Percentiles rank a stretch among this genome's conserved stretches.
phyloP scores from a whole-genome alignment of 2,329 filamentous ascomycete species.

The Grosmannia serpens region DNA sequence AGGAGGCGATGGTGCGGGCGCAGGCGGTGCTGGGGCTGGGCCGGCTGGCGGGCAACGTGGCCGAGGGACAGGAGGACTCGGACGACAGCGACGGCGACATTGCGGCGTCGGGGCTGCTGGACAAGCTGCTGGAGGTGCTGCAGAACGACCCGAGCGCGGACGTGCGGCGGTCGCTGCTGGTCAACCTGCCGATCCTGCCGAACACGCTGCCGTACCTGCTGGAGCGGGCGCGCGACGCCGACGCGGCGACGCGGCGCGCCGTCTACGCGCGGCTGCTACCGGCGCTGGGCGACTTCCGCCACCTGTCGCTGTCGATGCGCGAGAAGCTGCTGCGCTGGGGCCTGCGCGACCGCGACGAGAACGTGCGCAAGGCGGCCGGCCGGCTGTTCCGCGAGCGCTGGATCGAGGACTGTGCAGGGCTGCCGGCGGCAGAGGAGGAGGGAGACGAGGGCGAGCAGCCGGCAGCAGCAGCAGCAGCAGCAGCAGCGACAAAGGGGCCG shows the following conservation, averaged over 20 bases:
- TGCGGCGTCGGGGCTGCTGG: constrained; percentile 58
- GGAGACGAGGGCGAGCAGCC: constrained; percentile 28
- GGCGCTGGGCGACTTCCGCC: constrained; percentile 83
- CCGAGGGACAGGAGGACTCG: constrained; percentile 57
- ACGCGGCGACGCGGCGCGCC: constrained; percentile 70
- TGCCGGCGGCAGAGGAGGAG: constrained; percentile 35
- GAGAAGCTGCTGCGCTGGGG: constrained; percentile 96
- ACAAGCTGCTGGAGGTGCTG: constrained; percentile 75
- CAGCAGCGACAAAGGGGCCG: constrained; percentile 32
- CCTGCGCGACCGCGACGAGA: constrained; percentile 84
- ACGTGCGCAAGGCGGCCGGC: constrained; percentile 82
- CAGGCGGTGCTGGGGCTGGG: constrained; percentile 89
- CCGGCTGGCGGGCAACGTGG: constrained; percentile 66
- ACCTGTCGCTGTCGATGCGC: constrained; percentile 83
- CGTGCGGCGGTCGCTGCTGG: constrained; percentile 74
- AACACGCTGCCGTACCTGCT: constrained; percentile 76
- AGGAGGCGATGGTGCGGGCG: constrained; percentile 82
- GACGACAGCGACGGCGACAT: constrained; percentile 53
- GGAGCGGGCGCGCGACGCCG: constrained; percentile 81
- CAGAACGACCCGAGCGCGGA: constrained; percentile 93
- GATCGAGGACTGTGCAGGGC: constrained; percentile 87
- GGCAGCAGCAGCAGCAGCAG: constrained; percentile 27
- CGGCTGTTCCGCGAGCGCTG: constrained; percentile 89
- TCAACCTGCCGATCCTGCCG: constrained; percentile 81
- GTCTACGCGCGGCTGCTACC: constrained; percentile 83